Percentiles rank a stretch among this genome's conserved stretches.
phyloP scores from a whole-genome alignment of 208 protist genomes.

The Trypanosoma lewisi region DNA sequence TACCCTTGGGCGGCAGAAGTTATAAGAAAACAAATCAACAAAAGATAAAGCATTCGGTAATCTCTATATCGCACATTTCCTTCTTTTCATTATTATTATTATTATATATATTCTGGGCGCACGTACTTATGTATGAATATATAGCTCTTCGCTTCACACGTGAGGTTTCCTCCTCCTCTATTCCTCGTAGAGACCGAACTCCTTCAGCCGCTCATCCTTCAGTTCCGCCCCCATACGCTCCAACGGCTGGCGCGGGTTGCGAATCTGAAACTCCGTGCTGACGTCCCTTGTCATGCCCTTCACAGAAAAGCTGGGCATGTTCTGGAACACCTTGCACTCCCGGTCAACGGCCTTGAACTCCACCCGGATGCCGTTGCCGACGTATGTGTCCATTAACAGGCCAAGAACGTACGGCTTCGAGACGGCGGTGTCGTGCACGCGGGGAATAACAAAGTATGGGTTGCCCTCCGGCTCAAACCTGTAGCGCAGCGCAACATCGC shows the following conservation, averaged over 20 bases:
- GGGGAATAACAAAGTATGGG: constrained; percentile 77
- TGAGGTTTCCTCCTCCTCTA: background rate
- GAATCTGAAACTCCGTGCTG: constrained; percentile 70
- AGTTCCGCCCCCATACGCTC: constrained; percentile 52
- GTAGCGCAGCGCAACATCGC: constrained; percentile 67
- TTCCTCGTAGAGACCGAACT: constrained; percentile 55
- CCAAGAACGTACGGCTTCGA: constrained; percentile 71
- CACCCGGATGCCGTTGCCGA: constrained; percentile 65
- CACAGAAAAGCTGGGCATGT: constrained; percentile 68
- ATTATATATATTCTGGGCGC: background rate
- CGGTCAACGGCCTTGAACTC: constrained; percentile 65
- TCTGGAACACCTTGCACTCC: constrained; percentile 69
- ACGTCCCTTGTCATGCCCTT: constrained; percentile 48
- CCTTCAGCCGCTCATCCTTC: constrained; percentile 61
- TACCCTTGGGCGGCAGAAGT: background rate
- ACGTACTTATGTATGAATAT: background rate
- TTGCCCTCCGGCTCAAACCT: constrained; percentile 62
- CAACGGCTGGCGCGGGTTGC: constrained; percentile 57
- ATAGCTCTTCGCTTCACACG: background rate
- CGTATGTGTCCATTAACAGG: constrained; percentile 63
- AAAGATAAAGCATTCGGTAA: background rate
- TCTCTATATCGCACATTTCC: background rate
- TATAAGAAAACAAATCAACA: background rate
- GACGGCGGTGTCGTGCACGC: constrained; percentile 54
- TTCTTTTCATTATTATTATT: background rate